Evolutionary conservation across 1,284 basidiomycete genomes (phyloP).

Genomic region (Lentinus polychrous): DNA sequence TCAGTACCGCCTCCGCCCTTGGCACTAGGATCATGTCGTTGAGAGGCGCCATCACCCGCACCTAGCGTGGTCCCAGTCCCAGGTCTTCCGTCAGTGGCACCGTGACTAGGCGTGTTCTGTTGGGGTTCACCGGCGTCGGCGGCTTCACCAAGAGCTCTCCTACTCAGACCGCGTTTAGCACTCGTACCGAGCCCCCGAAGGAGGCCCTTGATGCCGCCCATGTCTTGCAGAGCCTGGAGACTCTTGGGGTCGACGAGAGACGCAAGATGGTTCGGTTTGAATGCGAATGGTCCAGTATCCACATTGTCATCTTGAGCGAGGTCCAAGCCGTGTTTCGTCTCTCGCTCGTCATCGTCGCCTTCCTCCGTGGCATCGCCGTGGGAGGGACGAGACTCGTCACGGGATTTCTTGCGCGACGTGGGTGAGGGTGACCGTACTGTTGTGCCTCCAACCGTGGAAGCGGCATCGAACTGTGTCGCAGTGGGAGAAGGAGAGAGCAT

Average conservation of each 20-base stretch:
- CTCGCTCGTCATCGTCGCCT: conserved; percentile 22
- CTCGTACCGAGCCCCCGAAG: conserved; percentile 74
- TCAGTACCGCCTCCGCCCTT: conserved; percentile 7
- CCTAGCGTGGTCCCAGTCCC: conserved; percentile 15
- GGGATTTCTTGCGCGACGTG: conserved; percentile 10
- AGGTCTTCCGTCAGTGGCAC: conserved; percentile 12
- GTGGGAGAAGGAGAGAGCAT: conserved; percentile 29
- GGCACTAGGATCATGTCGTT: conserved; percentile 23
- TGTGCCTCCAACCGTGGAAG: conserved; percentile 22
- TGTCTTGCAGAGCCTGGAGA: conserved; percentile 54
- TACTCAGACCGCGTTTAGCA: conserved; percentile 46
- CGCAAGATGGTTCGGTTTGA: conserved; percentile 75
- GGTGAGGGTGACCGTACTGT: conserved; percentile 18
- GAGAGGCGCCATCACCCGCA: conserved; percentile 22
- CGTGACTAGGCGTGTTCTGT: background rate
- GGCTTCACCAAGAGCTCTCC: conserved; percentile 9
- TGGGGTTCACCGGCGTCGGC: conserved; percentile 8
- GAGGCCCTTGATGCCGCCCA: conserved; percentile 74
- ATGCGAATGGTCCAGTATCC: conserved; percentile 65
- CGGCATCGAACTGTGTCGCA: conserved; percentile 29
- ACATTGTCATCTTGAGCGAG: conserved; percentile 51
- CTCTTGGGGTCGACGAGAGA: conserved; percentile 87
- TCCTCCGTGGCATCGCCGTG: conserved; percentile 10
- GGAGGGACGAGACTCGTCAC: background rate
- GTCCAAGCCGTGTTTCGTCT: conserved; percentile 29